Conservation (phyloP, 176 grass and related monocot species). For the Pharus latifolius region DNA sequence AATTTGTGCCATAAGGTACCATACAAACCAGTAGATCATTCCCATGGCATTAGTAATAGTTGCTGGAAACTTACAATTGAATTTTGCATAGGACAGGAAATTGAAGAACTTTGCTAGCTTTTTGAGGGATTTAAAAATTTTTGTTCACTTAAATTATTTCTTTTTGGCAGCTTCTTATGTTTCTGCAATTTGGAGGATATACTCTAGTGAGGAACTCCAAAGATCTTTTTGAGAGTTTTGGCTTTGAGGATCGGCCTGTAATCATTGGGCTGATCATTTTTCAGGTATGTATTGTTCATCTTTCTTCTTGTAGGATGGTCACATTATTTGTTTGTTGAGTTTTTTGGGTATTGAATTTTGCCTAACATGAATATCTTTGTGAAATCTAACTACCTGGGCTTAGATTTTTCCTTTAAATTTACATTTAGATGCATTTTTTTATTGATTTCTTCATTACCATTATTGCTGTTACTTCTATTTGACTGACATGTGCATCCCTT, state of each 20-base stretch:
- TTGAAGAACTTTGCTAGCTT: not conserved
- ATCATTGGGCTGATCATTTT: constrained; percentile 93
- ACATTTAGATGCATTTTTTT: not conserved
- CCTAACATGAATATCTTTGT: not conserved
- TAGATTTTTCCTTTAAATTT: not conserved
- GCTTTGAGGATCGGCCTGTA: constrained; percentile 77
- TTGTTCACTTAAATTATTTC: not conserved
- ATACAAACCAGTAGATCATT: not conserved
- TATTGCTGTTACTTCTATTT: not conserved
- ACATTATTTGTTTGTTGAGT: not conserved
- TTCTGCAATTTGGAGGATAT: constrained; percentile 99
- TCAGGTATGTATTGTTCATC: constrained; percentile 38
- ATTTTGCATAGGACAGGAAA: not conserved
- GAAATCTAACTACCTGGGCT: not conserved
- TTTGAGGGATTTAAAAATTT: not conserved
- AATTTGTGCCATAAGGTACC: not conserved
- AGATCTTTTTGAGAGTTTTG: constrained; percentile 96
- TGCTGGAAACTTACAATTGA: not conserved
- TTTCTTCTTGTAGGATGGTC: not conserved
- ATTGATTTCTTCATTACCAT: constrained; percentile 6
- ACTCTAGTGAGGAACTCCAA: constrained; percentile 95
- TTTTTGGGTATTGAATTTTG: not conserved
- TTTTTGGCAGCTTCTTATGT: constrained; percentile 64
- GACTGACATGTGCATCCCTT: constrained; percentile 6
- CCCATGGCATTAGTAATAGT: not conserved